These are phyloP conservation scores for Metarhizium rileyi DNA, from an alignment of 2,329 filamentous ascomycete species.

Conservation along the genomic window DNA sequence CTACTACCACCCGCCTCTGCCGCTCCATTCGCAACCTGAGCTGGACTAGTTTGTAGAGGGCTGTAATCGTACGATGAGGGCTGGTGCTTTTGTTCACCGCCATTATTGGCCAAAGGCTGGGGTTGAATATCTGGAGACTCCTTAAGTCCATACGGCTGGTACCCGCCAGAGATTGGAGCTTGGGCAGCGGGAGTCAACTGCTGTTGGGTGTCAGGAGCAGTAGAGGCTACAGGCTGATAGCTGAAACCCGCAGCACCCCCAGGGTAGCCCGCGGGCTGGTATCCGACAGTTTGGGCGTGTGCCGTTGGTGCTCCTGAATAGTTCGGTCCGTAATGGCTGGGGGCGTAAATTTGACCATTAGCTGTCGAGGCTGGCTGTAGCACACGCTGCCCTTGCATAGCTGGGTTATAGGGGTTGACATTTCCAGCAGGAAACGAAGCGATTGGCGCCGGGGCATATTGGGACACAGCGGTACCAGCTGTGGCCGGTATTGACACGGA, in stretches of 20 bases:
- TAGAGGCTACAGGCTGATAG: constrained; percentile 17
- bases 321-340: constrained; percentile 27
- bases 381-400: constrained; percentile 23
- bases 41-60: constrained; percentile 29
- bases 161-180: constrained; percentile 11
- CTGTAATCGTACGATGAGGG: constrained; percentile 42
- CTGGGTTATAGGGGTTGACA: constrained; percentile 23
- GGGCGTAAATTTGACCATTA: constrained; percentile 5
- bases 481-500: constrained; percentile 22
- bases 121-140: constrained; percentile 14
- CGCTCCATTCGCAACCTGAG: constrained; percentile 7
- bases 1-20: constrained; percentile 23
- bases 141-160: constrained; percentile 21
- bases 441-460: constrained; percentile 22
- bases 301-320: constrained; percentile 12
- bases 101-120: constrained; percentile 10
- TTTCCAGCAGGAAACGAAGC: constrained; percentile 8
- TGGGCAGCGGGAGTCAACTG: not conserved
- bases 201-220: not conserved
- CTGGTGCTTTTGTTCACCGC: constrained; percentile 29
- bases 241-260: constrained; percentile 4
- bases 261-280: constrained; percentile 11
- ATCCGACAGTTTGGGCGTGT: constrained; percentile 10
- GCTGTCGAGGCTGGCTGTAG: not conserved
- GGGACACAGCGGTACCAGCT: constrained; percentile 26